These are phyloP conservation scores for Erodium moschatum DNA, from an alignment of 441 rosid species.

Conservation along the genomic window DNA sequence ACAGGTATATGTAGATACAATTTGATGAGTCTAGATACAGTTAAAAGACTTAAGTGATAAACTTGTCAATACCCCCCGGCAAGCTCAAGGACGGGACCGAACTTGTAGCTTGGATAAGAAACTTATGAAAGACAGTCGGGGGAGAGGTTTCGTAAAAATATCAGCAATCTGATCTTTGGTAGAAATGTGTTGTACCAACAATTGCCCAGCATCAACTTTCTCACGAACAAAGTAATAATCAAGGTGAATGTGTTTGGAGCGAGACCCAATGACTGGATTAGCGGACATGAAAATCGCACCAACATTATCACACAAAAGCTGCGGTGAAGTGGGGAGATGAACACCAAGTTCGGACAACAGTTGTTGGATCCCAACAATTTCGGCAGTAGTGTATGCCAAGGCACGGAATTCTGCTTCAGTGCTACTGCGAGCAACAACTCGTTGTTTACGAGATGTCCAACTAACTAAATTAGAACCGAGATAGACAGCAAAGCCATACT, in stretches of 20 bases:
- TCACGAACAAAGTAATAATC: not conserved
- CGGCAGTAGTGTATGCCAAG: not conserved
- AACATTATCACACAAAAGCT: not conserved
- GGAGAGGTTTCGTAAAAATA: conserved; percentile 3
- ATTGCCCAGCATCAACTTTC: not conserved
- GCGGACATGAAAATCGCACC: not conserved
- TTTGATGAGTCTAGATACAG: too few species aligned
- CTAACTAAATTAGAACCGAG: not conserved
- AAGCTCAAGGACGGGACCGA: not conserved
- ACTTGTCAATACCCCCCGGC: not conserved
- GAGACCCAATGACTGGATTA: not conserved
- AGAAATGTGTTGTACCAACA: not conserved
- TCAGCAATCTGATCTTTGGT: not conserved
- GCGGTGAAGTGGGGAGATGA: not conserved
- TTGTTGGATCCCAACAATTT: not conserved
- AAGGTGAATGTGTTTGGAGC: conserved; percentile 6
- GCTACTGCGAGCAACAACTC: conserved; percentile 1
- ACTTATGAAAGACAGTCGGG: fast-evolving
- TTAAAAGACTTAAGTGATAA: too few species aligned
- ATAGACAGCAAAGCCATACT: not conserved
- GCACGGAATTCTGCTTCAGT: conserved; percentile 9
- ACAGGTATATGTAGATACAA: too few species aligned
- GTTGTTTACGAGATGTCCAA: conserved; percentile 4
- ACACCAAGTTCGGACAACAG: not conserved
- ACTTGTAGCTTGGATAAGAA: not conserved